Evolutionary conservation across 371 early-diverging fungal species (phyloP).

Genomic region (Mortierella sp.): DNA sequence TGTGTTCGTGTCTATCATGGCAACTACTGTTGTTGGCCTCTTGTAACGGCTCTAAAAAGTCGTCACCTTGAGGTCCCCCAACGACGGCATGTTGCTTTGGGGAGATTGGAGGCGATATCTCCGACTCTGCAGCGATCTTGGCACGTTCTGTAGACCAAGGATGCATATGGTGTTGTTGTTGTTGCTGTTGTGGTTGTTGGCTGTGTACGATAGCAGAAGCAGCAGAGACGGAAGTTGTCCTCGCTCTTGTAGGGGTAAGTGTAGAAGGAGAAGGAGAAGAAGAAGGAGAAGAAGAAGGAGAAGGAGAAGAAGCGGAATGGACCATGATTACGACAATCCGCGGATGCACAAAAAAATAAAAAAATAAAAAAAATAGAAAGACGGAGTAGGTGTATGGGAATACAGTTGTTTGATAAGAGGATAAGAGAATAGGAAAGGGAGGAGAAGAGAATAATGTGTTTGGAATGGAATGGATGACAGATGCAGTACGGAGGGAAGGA

Average conservation of each 20-base stretch:
- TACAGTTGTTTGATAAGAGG: neutral
- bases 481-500: too few species aligned
- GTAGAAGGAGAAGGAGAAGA: neutral
- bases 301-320: neutral
- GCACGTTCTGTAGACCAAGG: conserved; percentile 52
- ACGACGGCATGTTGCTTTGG: conserved; percentile 40
- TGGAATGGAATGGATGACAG: too few species aligned
- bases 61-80: conserved; percentile 11
- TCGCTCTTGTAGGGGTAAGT: conserved; percentile 10
- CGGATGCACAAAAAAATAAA: neutral
- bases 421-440: too few species aligned
- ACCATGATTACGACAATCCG: neutral
- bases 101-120: conserved; percentile 51
- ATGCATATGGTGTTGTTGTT: conserved; percentile 31
- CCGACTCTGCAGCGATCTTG: conserved; percentile 42
- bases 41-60: conserved; percentile 44
- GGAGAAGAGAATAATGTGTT: too few species aligned
- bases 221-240: conserved; percentile 36
- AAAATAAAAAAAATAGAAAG: neutral
- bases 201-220: conserved; percentile 23
- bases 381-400: neutral
- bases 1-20: neutral
- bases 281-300: neutral
- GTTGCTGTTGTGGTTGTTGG: conserved; percentile 1
- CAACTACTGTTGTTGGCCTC: conserved; percentile 21